Percentiles rank a stretch among this genome's conserved stretches.
Evolutionary conservation across 2,329 filamentous ascomycete species (phyloP).

Genomic region (Pyrenochaeta sp.): DNA sequence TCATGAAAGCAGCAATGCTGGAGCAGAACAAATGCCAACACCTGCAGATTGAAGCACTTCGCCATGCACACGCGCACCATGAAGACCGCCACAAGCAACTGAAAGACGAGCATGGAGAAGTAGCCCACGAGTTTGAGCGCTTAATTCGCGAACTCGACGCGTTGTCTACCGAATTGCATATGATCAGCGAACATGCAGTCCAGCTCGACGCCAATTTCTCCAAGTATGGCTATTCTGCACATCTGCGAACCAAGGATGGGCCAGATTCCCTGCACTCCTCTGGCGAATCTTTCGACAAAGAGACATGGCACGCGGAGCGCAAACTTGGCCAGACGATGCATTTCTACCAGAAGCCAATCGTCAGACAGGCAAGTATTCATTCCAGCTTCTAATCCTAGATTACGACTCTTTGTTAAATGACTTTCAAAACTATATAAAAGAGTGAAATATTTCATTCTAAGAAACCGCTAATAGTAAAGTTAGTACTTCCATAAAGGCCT

Average conservation of each 20-base stretch:
- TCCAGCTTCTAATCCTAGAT: too few species aligned
- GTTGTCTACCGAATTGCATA: conserved; percentile 63
- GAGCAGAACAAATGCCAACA: conserved; percentile 1
- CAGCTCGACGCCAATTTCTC: conserved; percentile 68
- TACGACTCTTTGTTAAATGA: too few species aligned
- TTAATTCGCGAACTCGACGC: conserved; percentile 63
- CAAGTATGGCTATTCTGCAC: conserved; percentile 69
- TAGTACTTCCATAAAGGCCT: conserved; percentile 72
- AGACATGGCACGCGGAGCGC: conserved; percentile 47
- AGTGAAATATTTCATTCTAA: too few species aligned
- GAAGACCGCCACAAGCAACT: conserved; percentile 58
- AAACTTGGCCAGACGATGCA: conserved; percentile 59
- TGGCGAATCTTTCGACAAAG: conserved; percentile 42
- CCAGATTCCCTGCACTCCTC: conserved; percentile 11
- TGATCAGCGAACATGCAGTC: conserved; percentile 63
- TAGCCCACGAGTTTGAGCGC: conserved; percentile 66
- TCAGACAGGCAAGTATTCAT: conserved; percentile 53
- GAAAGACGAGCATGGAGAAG: conserved; percentile 58
- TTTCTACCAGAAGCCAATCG: conserved; percentile 66
- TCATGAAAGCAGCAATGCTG: neutral
- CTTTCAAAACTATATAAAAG: too few species aligned
- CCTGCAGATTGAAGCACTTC: conserved; percentile 56
- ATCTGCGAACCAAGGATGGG: conserved; percentile 55
- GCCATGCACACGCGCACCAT: conserved; percentile 63
- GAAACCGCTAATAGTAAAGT: too few species aligned